Evolutionary conservation across 1,139 yeast species (phyloP).

Genomic region (Geotrichum restrictum): DNA sequence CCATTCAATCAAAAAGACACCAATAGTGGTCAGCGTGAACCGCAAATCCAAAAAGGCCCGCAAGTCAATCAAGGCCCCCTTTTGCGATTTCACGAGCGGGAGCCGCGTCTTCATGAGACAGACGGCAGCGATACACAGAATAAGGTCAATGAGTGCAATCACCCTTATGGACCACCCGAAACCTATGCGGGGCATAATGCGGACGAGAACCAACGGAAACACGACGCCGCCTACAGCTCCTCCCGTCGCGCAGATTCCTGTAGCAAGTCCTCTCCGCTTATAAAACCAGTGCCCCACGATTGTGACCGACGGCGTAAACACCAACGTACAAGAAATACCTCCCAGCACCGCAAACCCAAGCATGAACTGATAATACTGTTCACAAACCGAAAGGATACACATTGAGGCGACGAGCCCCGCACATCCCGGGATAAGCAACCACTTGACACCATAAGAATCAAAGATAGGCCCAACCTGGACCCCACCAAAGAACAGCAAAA

Average conservation of each 20-base stretch:
- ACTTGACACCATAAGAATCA: constrained; percentile 43
- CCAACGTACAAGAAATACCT: constrained; percentile 55
- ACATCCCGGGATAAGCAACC: constrained; percentile 44
- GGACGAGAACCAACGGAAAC: constrained; percentile 53
- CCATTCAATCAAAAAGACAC: constrained; percentile 48
- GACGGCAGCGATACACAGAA: constrained; percentile 41
- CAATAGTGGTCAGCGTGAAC: constrained; percentile 43
- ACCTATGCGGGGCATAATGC: constrained; percentile 48
- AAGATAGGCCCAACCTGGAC: constrained; percentile 59
- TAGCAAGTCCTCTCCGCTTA: constrained; percentile 52
- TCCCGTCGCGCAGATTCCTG: constrained; percentile 57
- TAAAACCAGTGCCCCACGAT: constrained; percentile 61
- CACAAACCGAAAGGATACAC: constrained; percentile 52
- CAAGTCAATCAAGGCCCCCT: constrained; percentile 40
- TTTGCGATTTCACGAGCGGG: constrained; percentile 34
- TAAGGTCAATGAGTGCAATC: constrained; percentile 47
- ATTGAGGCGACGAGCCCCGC: constrained; percentile 48
- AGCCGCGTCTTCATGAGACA: constrained; percentile 43
- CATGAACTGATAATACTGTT: constrained; percentile 54
- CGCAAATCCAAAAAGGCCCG: constrained; percentile 43
- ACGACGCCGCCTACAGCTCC: constrained; percentile 61
- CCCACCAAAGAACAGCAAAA: constrained; percentile 55
- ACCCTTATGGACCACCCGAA: constrained; percentile 61
- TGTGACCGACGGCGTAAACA: constrained; percentile 58
- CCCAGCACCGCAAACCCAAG: constrained; percentile 54